These are phyloP conservation scores for Perkinsus chesapeaki DNA, from an alignment of 169 alveolate genomes.

Conservation along the genomic window DNA sequence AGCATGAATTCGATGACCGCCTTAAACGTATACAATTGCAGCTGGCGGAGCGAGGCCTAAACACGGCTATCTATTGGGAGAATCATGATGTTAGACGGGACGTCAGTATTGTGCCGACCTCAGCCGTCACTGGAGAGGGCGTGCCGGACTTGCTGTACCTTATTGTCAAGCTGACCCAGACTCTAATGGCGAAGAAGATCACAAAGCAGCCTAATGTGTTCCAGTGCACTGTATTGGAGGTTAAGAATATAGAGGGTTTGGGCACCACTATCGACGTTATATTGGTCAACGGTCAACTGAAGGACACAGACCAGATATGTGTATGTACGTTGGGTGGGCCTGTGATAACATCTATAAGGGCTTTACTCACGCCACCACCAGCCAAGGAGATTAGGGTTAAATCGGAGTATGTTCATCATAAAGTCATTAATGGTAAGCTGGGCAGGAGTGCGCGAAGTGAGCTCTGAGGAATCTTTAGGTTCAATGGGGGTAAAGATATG, in stretches of 20 bases:
- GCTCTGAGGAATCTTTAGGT: slow-evolving; percentile 41
- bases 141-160: slow-evolving; percentile 89
- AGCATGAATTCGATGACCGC: slow-evolving; percentile 77
- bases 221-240: slow-evolving; percentile 94
- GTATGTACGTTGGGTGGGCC: slow-evolving; percentile 95
- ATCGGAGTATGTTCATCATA: slow-evolving; percentile 92
- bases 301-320: slow-evolving; percentile 91
- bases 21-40: slow-evolving; percentile 54
- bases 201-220: slow-evolving; percentile 69
- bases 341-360: slow-evolving; percentile 90
- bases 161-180: slow-evolving; percentile 81
- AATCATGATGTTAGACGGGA: slow-evolving; percentile 82
- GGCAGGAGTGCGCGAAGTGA: slow-evolving; percentile 86
- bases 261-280: slow-evolving; percentile 99
- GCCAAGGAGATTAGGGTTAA: slow-evolving; percentile 97
- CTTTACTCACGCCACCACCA: slow-evolving; percentile 97
- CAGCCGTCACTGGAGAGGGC: slow-evolving; percentile 99
- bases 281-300: slow-evolving; percentile 86
- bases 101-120: slow-evolving; percentile 95
- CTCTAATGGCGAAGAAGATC: slow-evolving; percentile 68
- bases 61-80: slow-evolving; percentile 90
- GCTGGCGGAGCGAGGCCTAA: slow-evolving; percentile 92
- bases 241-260: slow-evolving; percentile 86
- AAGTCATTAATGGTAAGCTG: slow-evolving; percentile 83
- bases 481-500: slow-evolving; percentile 85